phyloP scores from a whole-genome alignment of 2,329 filamentous ascomycete species.

The Lachnellula subtilissima region DNA sequence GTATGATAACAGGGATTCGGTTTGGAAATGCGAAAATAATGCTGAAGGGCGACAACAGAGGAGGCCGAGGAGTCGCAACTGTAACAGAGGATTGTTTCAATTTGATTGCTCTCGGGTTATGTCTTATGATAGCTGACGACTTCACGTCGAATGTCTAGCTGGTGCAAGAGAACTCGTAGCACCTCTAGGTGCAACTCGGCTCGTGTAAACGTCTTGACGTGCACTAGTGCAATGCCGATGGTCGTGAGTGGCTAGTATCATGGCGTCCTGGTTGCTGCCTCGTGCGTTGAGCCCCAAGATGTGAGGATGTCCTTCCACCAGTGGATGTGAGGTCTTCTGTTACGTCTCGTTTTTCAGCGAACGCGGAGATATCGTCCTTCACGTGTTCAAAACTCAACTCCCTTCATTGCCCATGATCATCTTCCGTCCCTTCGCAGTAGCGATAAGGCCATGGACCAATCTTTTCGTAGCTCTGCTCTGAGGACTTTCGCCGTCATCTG shows the following conservation, averaged over 20 bases:
- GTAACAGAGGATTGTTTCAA: constrained; percentile 1
- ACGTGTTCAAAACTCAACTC: neutral
- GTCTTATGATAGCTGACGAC: neutral
- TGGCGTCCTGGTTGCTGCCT: too few relatives aligned
- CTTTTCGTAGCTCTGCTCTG: constrained; percentile 20
- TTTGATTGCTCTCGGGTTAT: constrained; percentile 34
- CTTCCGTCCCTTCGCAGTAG: constrained; percentile 13
- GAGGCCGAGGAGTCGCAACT: neutral
- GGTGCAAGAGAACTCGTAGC: too few relatives aligned
- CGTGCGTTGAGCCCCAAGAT: too few relatives aligned
- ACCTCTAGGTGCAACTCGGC: too few relatives aligned
- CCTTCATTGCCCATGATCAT: constrained; percentile 2
- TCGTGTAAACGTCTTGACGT: too few relatives aligned
- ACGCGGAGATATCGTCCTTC: neutral
- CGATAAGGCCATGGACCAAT: constrained; percentile 21
- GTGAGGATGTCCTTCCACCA: too few relatives aligned
- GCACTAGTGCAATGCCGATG: too few relatives aligned
- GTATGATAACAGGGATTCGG: constrained; percentile 8
- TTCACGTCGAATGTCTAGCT: neutral
- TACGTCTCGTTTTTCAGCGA: too few relatives aligned
- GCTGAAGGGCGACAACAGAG: constrained; percentile 1
- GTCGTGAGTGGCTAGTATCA: too few relatives aligned
- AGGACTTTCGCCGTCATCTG: constrained; percentile 12
- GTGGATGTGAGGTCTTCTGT: too few relatives aligned
- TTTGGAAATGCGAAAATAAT: constrained; percentile 8